Evolutionary conservation across 1,139 yeast genomes (phyloP), one percentile per base, ranked within the genome.

Genomic region (Kazachstania sp.): DNA sequence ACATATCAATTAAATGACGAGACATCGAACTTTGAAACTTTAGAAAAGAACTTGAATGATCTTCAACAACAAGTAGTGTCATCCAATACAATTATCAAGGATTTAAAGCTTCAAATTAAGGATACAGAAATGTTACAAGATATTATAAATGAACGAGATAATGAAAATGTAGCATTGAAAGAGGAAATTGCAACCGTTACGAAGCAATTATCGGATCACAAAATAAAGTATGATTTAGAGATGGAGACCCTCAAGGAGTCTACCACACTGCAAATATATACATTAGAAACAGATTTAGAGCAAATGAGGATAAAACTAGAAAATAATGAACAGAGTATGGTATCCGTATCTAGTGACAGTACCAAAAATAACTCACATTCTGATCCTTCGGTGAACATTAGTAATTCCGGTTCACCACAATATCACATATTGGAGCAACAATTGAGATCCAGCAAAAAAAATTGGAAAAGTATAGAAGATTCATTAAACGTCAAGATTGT

Each of bases 391-490:
- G n/a, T 29, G 8, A 30, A 12, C n/a, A n/a, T 9, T 26, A 63
- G 60, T 11, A 88, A 15, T 28, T 32, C 18, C 1, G 23, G 15
- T 7, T 23, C 28, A 7, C 41, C 20, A 3, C 41, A 38, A 28
- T 19, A 26, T 12, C 12, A 23, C 6, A 18, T 38, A 2, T 38
- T 59, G 12, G 58, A 54, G 38, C 49, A 51, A 12, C 60, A 62
- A 41, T 49, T 61, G 9, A 51, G 54, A 7, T 73, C 79, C 20
- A 83, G 88, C 0, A 77, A 77, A 45, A 81, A 77, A 47, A 80
- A 78, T 58, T 83, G 88, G 87, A 74, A 77, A 45, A 69, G 74
- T 13, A 74, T 81, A 36, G 90, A 84, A 57, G 67, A 77, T 29
- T 71, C 73, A 34, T 64, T 83, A 47, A 68, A 73, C 43, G 59